These are phyloP conservation scores for Botryotinia calthae DNA, from an alignment of 2,329 filamentous ascomycete species.

Conservation along the genomic window DNA sequence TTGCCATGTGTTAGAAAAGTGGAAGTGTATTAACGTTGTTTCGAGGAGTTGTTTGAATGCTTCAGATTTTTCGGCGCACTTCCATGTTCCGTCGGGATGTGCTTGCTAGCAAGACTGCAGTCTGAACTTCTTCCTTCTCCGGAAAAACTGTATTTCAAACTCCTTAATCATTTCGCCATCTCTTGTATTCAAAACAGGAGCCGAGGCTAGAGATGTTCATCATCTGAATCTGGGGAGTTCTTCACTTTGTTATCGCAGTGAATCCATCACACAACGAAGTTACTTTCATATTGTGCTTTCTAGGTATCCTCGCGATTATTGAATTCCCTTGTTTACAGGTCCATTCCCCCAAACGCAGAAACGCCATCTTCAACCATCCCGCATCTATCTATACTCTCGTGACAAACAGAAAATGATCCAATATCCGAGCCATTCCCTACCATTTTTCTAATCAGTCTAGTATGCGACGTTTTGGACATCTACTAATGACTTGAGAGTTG, in stretches of 20 bases:
- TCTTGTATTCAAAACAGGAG: background rate
- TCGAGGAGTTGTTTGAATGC: conserved; percentile 11
- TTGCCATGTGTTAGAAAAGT: background rate
- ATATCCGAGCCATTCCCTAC: background rate
- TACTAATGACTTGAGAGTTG: background rate
- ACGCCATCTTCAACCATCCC: background rate
- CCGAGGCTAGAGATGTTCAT: background rate
- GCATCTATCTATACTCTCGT: conserved; percentile 1
- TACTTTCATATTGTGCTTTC: background rate
- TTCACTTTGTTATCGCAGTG: background rate
- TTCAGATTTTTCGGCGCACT: background rate
- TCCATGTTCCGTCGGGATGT: background rate
- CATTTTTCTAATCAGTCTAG: background rate
- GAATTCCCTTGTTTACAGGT: background rate
- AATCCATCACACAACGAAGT: background rate
- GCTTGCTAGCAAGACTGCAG: conserved; percentile 16
- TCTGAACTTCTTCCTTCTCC: background rate
- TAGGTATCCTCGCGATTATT: background rate
- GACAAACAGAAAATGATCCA: background rate
- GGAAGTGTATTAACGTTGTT: background rate
- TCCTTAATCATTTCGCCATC: background rate
- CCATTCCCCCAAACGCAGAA: background rate
- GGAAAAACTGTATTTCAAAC: background rate
- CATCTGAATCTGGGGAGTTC: background rate
- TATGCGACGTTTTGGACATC: background rate